phyloP scores from a whole-genome alignment of 345 rosid genomes.

The Citrus inodora region DNA sequence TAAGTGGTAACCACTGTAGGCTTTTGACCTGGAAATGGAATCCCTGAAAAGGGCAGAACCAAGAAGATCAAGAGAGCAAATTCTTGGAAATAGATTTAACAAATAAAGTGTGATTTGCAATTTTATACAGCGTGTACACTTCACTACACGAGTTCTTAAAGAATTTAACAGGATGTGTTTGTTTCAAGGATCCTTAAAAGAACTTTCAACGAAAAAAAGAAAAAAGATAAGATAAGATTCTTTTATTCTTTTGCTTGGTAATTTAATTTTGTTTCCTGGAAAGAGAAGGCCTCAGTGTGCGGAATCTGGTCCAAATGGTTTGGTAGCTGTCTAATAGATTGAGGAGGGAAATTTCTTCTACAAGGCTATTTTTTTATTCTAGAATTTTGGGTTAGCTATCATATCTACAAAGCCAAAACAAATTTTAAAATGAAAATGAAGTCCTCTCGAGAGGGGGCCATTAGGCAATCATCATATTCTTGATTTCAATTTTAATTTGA shows the following conservation, averaged over 20 bases:
- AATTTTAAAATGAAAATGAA: neutral
- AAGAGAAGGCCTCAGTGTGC: neutral
- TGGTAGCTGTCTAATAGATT: conserved; percentile 10
- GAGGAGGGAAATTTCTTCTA: neutral
- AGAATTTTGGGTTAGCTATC: neutral
- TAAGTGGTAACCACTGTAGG: neutral
- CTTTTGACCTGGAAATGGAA: neutral
- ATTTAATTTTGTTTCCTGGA: neutral
- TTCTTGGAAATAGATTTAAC: neutral
- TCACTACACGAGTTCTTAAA: neutral
- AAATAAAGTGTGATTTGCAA: neutral
- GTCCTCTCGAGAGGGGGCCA: neutral
- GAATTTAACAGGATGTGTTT: neutral
- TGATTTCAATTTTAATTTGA: neutral
- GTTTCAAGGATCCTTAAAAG: neutral
- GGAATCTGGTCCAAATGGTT: conserved; percentile 22
- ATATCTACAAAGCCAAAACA: neutral
- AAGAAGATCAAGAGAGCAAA: neutral
- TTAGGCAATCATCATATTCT: conserved; percentile 6
- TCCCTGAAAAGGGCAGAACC: neutral
- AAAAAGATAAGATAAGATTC: too few species aligned
- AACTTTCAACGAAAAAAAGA: neutral
- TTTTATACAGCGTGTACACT: neutral
- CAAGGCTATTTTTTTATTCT: neutral
- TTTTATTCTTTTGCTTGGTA: neutral